Conservation (phyloP, 208 protist genomes). For the Phytomonas sp. region DNA sequence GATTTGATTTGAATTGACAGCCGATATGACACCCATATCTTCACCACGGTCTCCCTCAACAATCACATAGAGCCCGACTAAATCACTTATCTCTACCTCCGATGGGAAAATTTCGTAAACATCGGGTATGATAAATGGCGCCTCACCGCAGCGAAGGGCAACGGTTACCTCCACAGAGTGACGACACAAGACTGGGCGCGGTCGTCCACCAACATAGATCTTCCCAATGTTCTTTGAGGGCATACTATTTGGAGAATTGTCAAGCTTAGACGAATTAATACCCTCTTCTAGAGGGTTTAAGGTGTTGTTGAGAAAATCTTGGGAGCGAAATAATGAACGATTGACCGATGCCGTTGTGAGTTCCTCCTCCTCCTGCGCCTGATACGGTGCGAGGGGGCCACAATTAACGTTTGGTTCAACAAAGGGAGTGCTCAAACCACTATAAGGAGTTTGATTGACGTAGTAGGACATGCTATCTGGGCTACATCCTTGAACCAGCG, state of each 20-base stretch:
- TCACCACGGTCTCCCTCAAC: conserved; percentile 80
- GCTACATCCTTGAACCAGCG: no score
- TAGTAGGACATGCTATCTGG: no score
- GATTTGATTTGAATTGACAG: conserved; percentile 11
- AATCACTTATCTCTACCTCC: conserved; percentile 26
- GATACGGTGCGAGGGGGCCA: neutral
- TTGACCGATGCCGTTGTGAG: neutral
- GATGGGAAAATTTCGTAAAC: conserved; percentile 31
- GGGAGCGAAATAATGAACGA: conserved; percentile 15
- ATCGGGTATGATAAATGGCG: conserved; percentile 38
- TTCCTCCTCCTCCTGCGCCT: no score
- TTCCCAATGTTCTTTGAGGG: conserved; percentile 33
- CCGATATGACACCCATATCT: conserved; percentile 56
- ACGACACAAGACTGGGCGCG: conserved; percentile 31
- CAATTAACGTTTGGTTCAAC: no score
- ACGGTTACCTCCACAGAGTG: conserved; percentile 53
- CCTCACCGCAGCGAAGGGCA: conserved; percentile 35
- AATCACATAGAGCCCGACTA: conserved; percentile 54
- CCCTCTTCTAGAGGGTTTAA: no score
- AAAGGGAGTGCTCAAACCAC: no score
- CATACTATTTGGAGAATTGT: conserved; percentile 18
- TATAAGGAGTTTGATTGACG: no score
- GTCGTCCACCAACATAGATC: conserved; percentile 44
- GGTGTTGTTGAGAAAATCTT: no score
- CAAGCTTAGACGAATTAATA: neutral